These are phyloP conservation scores for Epichloe aotearoae DNA, from an alignment of 2,329 filamentous ascomycete species.

Conservation along the genomic window DNA sequence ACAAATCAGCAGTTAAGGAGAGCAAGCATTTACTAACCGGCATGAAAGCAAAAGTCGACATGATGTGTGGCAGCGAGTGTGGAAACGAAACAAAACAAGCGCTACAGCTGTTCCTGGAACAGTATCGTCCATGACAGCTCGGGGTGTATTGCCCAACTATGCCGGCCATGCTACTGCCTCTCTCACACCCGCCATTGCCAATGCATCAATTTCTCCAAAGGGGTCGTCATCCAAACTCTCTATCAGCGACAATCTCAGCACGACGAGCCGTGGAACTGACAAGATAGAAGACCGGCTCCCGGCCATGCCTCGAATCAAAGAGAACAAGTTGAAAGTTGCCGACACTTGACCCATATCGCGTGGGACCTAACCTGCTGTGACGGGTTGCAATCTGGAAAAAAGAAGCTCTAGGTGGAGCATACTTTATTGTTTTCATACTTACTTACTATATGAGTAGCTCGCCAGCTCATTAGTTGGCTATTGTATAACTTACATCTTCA, in stretches of 20 bases:
- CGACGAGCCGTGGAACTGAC: slow-evolving; percentile 15
- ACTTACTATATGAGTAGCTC: slow-evolving; percentile 17
- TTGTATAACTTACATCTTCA: slow-evolving; percentile 11
- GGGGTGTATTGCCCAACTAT: slow-evolving; percentile 41
- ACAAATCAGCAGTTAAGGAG: too few relatives aligned
- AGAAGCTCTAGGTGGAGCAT: slow-evolving; percentile 16
- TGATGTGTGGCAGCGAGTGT: slow-evolving; percentile 35
- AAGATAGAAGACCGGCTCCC: slow-evolving; percentile 33
- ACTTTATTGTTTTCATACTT: slow-evolving; percentile 20
- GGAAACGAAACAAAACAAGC: slow-evolving; percentile 39
- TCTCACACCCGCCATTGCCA: slow-evolving; percentile 30
- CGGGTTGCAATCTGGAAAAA: slow-evolving; percentile 3
- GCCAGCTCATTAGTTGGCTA: slow-evolving; percentile 8
- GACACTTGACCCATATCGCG: neutral
- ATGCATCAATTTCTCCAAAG: slow-evolving; percentile 22
- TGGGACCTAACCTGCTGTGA: neutral
- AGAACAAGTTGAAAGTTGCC: slow-evolving; percentile 1
- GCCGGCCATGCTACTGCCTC: slow-evolving; percentile 39
- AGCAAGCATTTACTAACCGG: neutral
- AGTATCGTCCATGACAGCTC: slow-evolving; percentile 39
- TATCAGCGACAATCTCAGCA: slow-evolving; percentile 11
- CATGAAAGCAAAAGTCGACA: slow-evolving; percentile 24
- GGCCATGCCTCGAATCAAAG: slow-evolving; percentile 7
- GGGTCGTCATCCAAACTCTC: slow-evolving; percentile 14
- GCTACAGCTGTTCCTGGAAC: slow-evolving; percentile 31